Base-by-base conservation (phyloP, 2,329 filamentous ascomycete species). In the Aspergillus puulaauensis region DNA sequence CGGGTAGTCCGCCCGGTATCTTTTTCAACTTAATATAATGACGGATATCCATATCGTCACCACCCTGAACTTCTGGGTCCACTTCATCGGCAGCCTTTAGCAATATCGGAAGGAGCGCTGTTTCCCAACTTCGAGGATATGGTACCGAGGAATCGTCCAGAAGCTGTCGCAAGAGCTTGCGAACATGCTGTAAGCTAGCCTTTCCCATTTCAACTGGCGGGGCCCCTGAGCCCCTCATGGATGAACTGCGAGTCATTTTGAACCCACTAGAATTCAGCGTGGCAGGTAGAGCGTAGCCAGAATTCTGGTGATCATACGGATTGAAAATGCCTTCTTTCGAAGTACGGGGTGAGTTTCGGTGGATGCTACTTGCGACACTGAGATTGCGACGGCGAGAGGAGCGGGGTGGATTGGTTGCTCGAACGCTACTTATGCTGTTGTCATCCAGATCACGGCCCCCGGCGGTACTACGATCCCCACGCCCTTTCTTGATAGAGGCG, bases 11-110 rank as follows among this genome's bases (percentile, higher is more conserved):
- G 15, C 95, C 93, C 0, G 93, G 90, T 12, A 99, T 95, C 71
- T 96, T 96, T 73, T 99, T 99, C 31, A 99, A 78, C 72, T 99
- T 99, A 61, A 99, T 91, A 69, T 97, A 99, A 71, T 98, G 93
- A 3, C 95, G 86, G 59, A 99, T 95, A 71, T 99, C 95, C 82
- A 99, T 98, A 70, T 95, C 90, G 72, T 99, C 95, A 27, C 92
- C 93, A 55, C 86, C 85, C 56, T 92, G 89, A 45, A 97, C 90
- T 72, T 98, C 90, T 1, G 95, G 95, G 61, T 96, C 90, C 3
- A 99, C 93, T 69, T 98, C 95, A 64, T 97, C 92, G 0, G 93
- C 96, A 62, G 93, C 95, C 66, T 90, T 90, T 21, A 97, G 80
- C 19, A 99, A 82, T 52, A 99, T 96, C 0, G 95, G 95, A 41